Conservation (phyloP, 495 filamentous ascomycete species). For the Corynascus novoguineensis region DNA sequence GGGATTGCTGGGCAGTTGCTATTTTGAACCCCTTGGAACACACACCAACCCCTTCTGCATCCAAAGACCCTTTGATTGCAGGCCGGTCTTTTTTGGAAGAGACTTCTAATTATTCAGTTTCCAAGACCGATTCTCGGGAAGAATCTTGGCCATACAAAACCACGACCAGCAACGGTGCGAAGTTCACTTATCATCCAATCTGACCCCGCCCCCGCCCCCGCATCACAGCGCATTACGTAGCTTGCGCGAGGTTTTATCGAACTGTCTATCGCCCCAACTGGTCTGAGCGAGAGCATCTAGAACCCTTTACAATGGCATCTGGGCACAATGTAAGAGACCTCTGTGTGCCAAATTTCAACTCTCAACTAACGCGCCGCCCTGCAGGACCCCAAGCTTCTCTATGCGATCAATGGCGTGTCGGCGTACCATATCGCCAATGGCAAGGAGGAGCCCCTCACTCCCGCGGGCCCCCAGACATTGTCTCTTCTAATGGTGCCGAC, state of each 20-base stretch:
- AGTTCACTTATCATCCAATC: not conserved
- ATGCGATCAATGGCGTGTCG: conserved; percentile 74
- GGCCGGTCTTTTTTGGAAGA: not conserved
- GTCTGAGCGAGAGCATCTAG: not conserved
- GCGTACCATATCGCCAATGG: conserved; percentile 88
- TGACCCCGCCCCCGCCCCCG: not conserved
- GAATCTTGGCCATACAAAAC: not conserved
- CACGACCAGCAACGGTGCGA: not conserved
- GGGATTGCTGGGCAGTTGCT: conserved; percentile 29
- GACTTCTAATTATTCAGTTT: not conserved
- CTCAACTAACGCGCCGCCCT: conserved; percentile 7
- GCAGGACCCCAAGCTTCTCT: conserved; percentile 72
- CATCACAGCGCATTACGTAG: not conserved
- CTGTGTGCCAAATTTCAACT: not conserved
- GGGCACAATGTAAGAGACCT: conserved; percentile 43
- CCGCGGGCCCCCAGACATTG: conserved; percentile 79
- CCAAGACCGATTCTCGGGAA: not conserved
- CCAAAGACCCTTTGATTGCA: conserved; percentile 12
- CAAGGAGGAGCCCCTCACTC: conserved; percentile 72
- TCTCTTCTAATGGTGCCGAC: conserved; percentile 93
- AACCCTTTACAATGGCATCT: conserved; percentile 40
- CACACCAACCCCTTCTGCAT: conserved; percentile 17
- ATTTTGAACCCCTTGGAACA: conserved; percentile 26
- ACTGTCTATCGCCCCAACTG: too few relatives aligned
- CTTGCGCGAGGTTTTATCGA: not conserved